Base-by-base conservation (phyloP, 2,329 filamentous ascomycete genomes). In the Alternaria arbusti region DNA sequence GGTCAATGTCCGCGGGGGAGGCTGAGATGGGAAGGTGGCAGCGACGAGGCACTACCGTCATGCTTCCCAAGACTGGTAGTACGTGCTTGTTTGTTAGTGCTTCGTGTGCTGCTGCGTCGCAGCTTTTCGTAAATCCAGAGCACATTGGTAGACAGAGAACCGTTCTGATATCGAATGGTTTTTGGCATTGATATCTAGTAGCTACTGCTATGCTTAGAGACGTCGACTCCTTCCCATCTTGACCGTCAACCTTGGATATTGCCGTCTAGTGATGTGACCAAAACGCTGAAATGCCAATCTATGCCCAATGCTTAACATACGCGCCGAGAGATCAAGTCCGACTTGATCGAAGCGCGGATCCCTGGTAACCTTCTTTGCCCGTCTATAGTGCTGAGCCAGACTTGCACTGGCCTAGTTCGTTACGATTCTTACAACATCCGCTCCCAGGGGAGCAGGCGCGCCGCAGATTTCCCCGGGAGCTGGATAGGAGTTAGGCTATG, bases 1-100 rank as follows among this genome's bases (percentile, higher is more conserved):
- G 30, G 36, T 44, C 20, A 25, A 61, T 66, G 64, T 66, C 70
- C 69, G 70, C 69, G 67, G 69, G 62, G 60, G 64, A 67, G 63
- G 47, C 54, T 66, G 26, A 51, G 59, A 65, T 60, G 54, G 70
- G 69, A 72, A 73, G 69, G 71, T 72, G 71, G 59, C 40, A 47
- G 47, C 49, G 20, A 40, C 28, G 11, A 36, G 20, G 32, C 49
- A 52, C 49, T 52, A 52, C 49, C 6, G 40, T 36, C 12, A 11
- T 36, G 13, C 49, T 11, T 12, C 17, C 30, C 20, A 40, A 36
- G 49, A 40, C 30, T 15, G 11, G 49, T 52, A n/a, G 20, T 32
- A 52, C 36, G 30, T 52, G 20, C 30, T 40, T 52, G 49, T 25
- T 40, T 25, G 15, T 36, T 36, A 4, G 13, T 40, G 30, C 15